phyloP scores from a whole-genome alignment of 1,284 basidiomycete species.

The Mycena sp. region DNA sequence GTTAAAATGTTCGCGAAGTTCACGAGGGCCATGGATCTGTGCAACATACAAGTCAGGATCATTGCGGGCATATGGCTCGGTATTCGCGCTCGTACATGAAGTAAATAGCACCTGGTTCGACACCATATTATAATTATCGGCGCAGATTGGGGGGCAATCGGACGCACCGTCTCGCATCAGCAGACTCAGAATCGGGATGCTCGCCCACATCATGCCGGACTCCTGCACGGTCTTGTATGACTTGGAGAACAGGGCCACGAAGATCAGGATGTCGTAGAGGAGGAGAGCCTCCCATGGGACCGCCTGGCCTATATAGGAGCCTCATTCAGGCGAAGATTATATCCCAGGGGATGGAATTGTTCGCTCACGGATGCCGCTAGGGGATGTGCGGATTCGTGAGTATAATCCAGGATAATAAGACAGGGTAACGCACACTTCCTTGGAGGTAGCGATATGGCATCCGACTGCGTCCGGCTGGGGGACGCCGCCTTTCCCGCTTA shows the following conservation, averaged over 20 bases:
- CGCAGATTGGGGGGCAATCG: neutral
- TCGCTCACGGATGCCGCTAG: slow-evolving; percentile 9
- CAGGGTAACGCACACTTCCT: too few species aligned
- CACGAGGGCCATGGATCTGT: slow-evolving; percentile 50
- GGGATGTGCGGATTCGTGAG: too few species aligned
- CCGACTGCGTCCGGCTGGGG: neutral
- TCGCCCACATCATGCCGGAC: slow-evolving; percentile 23
- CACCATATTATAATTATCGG: neutral
- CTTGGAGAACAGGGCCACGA: slow-evolving; percentile 28
- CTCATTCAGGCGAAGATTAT: neutral
- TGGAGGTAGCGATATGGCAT: slow-evolving; percentile 3
- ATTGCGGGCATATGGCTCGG: too few species aligned
- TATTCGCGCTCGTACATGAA: neutral
- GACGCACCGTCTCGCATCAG: slow-evolving; percentile 53
- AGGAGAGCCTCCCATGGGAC: slow-evolving; percentile 54
- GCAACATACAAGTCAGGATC: neutral
- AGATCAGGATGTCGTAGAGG: slow-evolving; percentile 49
- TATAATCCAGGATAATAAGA: too few species aligned
- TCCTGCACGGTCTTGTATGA: neutral
- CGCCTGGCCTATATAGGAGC: slow-evolving; percentile 41
- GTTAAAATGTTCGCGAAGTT: slow-evolving; percentile 53
- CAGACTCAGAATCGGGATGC: slow-evolving; percentile 41
- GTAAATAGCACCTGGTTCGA: slow-evolving; percentile 11
- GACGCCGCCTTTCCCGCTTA: neutral
- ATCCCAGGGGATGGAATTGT: neutral